Conservation (phyloP, 495 filamentous ascomycete species). For the Aspergillus funiculosus region DNA sequence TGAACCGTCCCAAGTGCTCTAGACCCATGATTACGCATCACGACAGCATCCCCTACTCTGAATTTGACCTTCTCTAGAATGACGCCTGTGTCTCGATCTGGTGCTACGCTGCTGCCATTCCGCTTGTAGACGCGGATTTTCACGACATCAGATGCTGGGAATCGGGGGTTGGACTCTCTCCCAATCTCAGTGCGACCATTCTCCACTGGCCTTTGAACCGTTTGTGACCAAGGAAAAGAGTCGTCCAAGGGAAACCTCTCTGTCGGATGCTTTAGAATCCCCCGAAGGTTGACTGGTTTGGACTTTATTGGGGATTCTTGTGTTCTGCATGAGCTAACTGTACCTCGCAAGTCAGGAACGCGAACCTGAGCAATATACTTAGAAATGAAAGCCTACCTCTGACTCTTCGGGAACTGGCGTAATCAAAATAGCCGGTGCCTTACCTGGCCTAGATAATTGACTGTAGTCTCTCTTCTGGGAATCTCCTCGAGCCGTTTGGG, state of each 20-base stretch:
- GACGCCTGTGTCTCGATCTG: not conserved
- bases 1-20: not conserved
- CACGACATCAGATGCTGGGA: constrained; percentile 6
- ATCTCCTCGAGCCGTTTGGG: not conserved
- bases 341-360: not conserved
- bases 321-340: constrained; percentile 6
- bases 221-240: not conserved
- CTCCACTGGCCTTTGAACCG: not conserved
- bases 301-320: constrained; percentile 5
- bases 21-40: not conserved
- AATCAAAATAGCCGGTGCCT: constrained; percentile 11
- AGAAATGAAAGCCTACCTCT: constrained; percentile 4
- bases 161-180: not conserved
- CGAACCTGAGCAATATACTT: too few relatives aligned
- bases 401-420: constrained; percentile 10
- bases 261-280: constrained; percentile 14
- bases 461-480: not conserved
- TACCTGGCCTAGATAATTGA: constrained; percentile 4
- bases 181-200: constrained; percentile 7
- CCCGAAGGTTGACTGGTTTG: not conserved
- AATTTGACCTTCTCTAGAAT: constrained; percentile 5
- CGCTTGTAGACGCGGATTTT: constrained; percentile 10
- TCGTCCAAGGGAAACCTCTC: constrained; percentile 7
- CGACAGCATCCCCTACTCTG: constrained; percentile 3
- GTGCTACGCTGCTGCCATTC: not conserved